These are phyloP conservation scores for Colletotrichum liriopes DNA, from an alignment of 2,329 filamentous ascomycete genomes.

Conservation along the genomic window DNA sequence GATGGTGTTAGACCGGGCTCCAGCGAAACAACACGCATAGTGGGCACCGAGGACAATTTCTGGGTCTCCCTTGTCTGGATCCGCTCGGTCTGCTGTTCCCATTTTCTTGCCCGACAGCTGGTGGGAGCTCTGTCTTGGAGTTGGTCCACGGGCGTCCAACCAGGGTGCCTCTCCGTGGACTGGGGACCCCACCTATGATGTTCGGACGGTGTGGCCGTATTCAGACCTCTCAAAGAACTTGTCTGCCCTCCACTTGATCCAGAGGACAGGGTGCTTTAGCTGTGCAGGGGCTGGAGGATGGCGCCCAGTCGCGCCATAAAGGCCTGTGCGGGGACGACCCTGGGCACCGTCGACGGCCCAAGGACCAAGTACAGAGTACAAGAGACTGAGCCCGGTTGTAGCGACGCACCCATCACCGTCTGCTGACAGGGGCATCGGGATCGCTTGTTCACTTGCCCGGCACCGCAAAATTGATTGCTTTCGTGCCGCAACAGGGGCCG, in stretches of 20 bases:
- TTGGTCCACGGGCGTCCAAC: not conserved
- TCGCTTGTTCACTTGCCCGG: not conserved
- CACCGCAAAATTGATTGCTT: not conserved
- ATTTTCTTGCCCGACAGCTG: not conserved
- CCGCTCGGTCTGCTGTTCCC: not conserved
- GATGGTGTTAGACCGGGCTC: not conserved
- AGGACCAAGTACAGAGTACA: constrained; percentile 3
- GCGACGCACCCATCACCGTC: not conserved
- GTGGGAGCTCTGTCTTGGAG: not conserved
- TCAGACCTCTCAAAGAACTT: not conserved
- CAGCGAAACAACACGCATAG: not conserved
- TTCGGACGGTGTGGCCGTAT: not conserved
- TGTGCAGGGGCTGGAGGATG: not conserved
- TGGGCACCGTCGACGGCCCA: not conserved
- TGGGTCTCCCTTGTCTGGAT: not conserved
- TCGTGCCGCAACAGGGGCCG: not conserved
- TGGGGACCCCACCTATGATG: not conserved
- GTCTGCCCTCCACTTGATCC: not conserved
- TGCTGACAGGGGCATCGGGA: not conserved
- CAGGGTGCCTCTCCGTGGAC: not conserved
- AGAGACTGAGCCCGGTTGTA: not conserved
- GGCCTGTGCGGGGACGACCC: not conserved
- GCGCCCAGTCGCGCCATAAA: not conserved
- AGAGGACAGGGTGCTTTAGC: not conserved
- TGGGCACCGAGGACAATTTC: not conserved